Conservation (phyloP, 2,329 filamentous ascomycete genomes). For the Ophiostoma sp. region DNA sequence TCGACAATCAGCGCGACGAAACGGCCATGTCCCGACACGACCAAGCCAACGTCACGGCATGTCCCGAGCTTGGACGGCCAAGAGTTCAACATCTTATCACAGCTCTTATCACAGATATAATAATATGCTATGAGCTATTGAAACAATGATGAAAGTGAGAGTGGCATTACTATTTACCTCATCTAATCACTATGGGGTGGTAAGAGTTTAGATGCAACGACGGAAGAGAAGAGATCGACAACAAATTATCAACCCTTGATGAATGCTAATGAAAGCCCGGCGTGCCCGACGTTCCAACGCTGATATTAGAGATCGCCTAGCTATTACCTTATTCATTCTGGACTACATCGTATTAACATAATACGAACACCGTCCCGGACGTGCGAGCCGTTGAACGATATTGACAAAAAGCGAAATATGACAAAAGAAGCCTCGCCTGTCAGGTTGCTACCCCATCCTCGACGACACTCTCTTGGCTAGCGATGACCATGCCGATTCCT, state of each 20-base stretch:
- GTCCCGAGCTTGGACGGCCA: background rate
- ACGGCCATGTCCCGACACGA: background rate
- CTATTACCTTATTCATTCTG: background rate
- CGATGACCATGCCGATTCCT: background rate
- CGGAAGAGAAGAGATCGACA: background rate
- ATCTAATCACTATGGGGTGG: background rate
- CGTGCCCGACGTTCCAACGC: constrained; percentile 10
- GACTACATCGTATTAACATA: background rate
- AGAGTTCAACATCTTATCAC: background rate
- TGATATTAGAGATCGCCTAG: background rate
- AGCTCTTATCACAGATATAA: background rate
- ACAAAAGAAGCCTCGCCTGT: background rate
- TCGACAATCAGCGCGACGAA: constrained; percentile 1
- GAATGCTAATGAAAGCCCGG: background rate
- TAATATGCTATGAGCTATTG: background rate
- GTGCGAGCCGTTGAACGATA: background rate
- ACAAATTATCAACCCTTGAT: background rate
- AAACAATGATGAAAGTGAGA: background rate
- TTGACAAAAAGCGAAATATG: background rate
- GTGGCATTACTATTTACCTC: background rate
- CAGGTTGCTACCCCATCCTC: background rate
- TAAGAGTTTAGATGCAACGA: background rate
- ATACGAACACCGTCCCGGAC: background rate
- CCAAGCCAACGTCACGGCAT: background rate
- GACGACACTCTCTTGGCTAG: background rate